A percentile compares a stretch with the other conserved stretches of the same genome.
phyloP scores from a whole-genome alignment of 805 yeast genomes.

The Kodamaea hsintzibuensis region DNA sequence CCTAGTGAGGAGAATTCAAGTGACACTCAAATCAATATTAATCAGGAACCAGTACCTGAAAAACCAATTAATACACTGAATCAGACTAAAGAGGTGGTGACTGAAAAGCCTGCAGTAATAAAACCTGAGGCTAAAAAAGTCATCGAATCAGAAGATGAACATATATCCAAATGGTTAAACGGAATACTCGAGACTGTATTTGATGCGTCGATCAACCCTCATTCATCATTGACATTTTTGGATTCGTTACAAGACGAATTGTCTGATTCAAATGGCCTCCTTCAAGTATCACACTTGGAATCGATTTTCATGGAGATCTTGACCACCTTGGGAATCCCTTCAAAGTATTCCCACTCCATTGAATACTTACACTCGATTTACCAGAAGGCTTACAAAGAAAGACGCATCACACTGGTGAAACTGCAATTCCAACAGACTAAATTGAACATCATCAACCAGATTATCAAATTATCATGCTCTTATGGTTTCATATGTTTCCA shows the following conservation, averaged over 20 bases:
- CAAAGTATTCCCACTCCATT: constrained; percentile 36
- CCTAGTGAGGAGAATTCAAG: background rate
- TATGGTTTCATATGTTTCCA: constrained; percentile 71
- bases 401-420: constrained; percentile 44
- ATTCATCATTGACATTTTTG: constrained; percentile 19
- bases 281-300: constrained; percentile 40
- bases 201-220: constrained; percentile 30
- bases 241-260: constrained; percentile 27
- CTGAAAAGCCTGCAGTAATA: constrained; percentile 3
- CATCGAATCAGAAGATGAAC: constrained; percentile 15
- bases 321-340: constrained; percentile 53
- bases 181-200: constrained; percentile 38
- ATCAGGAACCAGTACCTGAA: background rate
- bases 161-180: constrained; percentile 43
- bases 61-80: background rate
- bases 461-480: constrained; percentile 51
- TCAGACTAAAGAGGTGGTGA: background rate
- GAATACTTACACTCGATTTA: constrained; percentile 50
- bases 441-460: constrained; percentile 44
- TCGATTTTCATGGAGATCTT: constrained; percentile 54
- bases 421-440: constrained; percentile 40
- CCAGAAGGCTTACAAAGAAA: constrained; percentile 39
- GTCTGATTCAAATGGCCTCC: constrained; percentile 8
- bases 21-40: background rate
- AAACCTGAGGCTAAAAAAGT: background rate